A percentile compares a stretch with the other conserved stretches of the same genome.
phyloP scores from a whole-genome alignment of 768 basidiomycete genomes.

The Rhodotorula babjevae region DNA sequence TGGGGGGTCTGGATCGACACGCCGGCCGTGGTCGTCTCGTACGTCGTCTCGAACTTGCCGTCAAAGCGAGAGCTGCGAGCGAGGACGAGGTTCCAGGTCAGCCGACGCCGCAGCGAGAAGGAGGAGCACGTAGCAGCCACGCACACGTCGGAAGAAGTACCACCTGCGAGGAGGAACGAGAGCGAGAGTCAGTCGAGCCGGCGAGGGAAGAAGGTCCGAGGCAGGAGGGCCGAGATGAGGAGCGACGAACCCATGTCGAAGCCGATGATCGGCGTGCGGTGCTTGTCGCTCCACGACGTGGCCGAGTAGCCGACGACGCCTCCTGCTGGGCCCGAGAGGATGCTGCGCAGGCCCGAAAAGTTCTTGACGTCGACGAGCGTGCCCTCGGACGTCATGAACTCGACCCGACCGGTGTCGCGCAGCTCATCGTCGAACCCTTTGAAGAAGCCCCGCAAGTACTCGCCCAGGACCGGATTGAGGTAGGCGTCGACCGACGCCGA shows the following conservation, averaged over 20 bases:
- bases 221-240: no score
- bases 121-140: no score
- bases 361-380: slow-evolving; percentile 71
- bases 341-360: slow-evolving; percentile 89
- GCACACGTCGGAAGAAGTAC: background rate
- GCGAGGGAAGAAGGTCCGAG: no score
- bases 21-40: slow-evolving; percentile 92
- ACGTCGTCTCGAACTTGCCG: slow-evolving; percentile 84
- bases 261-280: slow-evolving; percentile 43
- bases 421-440: slow-evolving; percentile 63
- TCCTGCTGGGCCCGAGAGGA: slow-evolving; percentile 45
- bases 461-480: slow-evolving; percentile 76
- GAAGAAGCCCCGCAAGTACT: slow-evolving; percentile 89
- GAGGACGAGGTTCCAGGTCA: background rate
- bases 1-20: slow-evolving; percentile 88
- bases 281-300: slow-evolving; percentile 64
- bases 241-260: slow-evolving; percentile 64
- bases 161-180: slow-evolving; percentile 42
- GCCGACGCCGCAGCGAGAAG: no score
- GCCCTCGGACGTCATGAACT: slow-evolving; percentile 95
- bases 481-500: slow-evolving; percentile 94
- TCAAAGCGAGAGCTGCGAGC: slow-evolving; percentile 68
- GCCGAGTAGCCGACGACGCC: background rate
- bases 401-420: slow-evolving; percentile 59
- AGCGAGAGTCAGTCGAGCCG: no score